A percentile compares a stretch with the other conserved stretches of the same genome.
Evolutionary conservation across 331 rosid species (phyloP).

Genomic region (Acacia pycnantha): DNA sequence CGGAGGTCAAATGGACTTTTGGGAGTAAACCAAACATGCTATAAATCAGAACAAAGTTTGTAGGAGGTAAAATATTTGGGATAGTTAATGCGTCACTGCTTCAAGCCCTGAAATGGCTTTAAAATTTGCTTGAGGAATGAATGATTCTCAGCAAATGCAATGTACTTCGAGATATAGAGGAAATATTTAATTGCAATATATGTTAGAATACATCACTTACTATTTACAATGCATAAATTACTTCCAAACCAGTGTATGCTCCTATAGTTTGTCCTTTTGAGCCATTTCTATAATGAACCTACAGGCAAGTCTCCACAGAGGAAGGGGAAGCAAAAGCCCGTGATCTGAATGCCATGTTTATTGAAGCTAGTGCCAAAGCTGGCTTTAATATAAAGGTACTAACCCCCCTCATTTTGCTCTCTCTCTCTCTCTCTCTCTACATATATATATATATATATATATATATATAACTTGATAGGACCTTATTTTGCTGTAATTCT

Average conservation of each 20-base stretch:
- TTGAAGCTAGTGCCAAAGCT: slow-evolving; percentile 80
- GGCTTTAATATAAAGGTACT: slow-evolving; percentile 75
- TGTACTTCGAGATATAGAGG: neutral
- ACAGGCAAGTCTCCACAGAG: slow-evolving; percentile 78
- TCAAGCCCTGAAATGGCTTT: slow-evolving; percentile 11
- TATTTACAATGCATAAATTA: neutral
- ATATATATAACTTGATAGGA: too few relatives aligned
- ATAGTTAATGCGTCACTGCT: neutral
- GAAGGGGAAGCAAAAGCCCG: slow-evolving; percentile 83
- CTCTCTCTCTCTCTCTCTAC: too few relatives aligned
- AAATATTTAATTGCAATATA: slow-evolving; percentile 9
- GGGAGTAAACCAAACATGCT: too few relatives aligned
- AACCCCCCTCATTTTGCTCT: neutral
- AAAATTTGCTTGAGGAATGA: slow-evolving; percentile 20
- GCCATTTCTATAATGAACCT: slow-evolving; percentile 3
- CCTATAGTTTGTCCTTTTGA: neutral
- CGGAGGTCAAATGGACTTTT: too few relatives aligned
- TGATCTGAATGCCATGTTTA: slow-evolving; percentile 69
- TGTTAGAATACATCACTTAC: neutral
- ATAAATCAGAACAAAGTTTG: too few relatives aligned
- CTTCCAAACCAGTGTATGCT: too few relatives aligned
- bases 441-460: too few relatives aligned
- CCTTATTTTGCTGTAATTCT: neutral
- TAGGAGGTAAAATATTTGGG: neutral
- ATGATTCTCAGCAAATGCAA: neutral